These are phyloP conservation scores for Abrus pulchellus DNA, from an alignment of 306 rosid species.

Conservation along the genomic window DNA sequence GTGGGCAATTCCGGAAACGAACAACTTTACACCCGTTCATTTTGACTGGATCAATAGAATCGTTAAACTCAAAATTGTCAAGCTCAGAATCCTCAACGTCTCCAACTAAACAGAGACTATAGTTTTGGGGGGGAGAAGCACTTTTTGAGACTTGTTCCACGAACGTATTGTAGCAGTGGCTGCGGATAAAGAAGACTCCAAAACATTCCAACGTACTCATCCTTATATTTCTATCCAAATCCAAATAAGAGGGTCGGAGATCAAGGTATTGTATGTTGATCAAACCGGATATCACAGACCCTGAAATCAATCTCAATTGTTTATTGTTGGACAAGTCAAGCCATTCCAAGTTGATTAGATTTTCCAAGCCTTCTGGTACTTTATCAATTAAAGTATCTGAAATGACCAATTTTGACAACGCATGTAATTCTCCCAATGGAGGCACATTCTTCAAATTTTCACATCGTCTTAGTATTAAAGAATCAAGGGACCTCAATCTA, in stretches of 20 bases:
- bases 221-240: background rate
- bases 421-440: conserved; percentile 7
- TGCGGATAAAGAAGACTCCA: background rate
- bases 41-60: no score
- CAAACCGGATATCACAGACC: background rate
- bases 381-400: background rate
- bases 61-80: no score
- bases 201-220: background rate
- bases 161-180: no score
- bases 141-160: no score
- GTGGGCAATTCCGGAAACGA: no score
- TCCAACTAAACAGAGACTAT: no score
- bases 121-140: no score
- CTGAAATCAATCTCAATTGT: background rate
- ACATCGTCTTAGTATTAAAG: background rate
- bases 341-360: conserved; percentile 15
- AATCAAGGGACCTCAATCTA: conserved; percentile 2
- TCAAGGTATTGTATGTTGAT: conserved; percentile 18
- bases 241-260: background rate
- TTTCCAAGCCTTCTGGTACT: conserved; percentile 26
- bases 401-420: conserved; percentile 18
- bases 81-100: no score
- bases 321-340: background rate
- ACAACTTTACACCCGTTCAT: no score
- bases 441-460: background rate